Evolutionary conservation across 2,329 filamentous ascomycete genomes (phyloP), one percentile per base, ranked within the genome.

Genomic region (Pyrenophora tritici-repentis): DNA sequence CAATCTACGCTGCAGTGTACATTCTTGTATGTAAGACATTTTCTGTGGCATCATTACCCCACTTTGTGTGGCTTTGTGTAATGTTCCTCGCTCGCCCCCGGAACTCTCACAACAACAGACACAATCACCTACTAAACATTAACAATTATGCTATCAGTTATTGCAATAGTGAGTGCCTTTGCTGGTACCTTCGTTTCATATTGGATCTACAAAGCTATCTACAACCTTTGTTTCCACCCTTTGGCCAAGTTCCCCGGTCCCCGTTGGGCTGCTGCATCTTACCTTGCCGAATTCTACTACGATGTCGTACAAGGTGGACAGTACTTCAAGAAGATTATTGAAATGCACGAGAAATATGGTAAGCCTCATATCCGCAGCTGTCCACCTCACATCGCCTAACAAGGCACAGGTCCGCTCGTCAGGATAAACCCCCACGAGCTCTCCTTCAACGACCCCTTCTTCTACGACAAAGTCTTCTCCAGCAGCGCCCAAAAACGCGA

Each of bases 171-270:
- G 9, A 7, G 54, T 31, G 51, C 55, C 1, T 42, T 60, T n/a
- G 47, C 50, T 2, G 34, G 31, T 1, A 53, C 55, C n/a, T 53
- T 52, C 14, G 55, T 55, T 9, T 47, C 59, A 5, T 42, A 50
- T 35, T 53, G 54, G 50, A 9, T 44, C 47, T 16, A 40, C 39
- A 24, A 50, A 50, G 3, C 47, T 4, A 41, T 58, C 22, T 74
- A 76, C 61, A 71, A 69, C 55, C 60, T 73, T 26, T 77, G 70
- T 59, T 72, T 79, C 46, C 74, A 78, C 32, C 76, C 77, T 2
- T 63, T 79, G 4, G 63, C 71, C 38, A 68, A 70, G 24, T 76
- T 73, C 46, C 76, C 76, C 12, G 78, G 77, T 4, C 76, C 78
- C 22, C 58, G 43, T 4, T 20, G 62, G 8, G 66, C 66, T n/a